Base-by-base conservation (phyloP, 371 early-diverging fungal species). In the Mucor racemosus region DNA sequence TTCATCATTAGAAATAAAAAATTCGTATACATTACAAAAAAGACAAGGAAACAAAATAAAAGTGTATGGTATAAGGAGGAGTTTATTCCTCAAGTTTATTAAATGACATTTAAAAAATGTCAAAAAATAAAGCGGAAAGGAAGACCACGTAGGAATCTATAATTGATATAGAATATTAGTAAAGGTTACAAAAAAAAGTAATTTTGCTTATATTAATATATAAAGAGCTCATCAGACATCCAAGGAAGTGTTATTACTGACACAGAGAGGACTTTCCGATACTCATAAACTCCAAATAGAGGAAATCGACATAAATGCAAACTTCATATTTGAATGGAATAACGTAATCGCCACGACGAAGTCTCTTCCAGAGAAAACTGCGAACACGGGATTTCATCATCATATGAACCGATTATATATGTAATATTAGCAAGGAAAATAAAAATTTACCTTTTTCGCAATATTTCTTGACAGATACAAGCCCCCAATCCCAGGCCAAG, bases 311-410 rank as follows among this genome's bases (percentile, higher is more conserved):
- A 17, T 6, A 26, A 42, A 11, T 50, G 38, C 38, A 7, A 50
- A 50, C 50, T 26, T 11, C 50, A 50, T 50, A 26, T 26, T 17
- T 21, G 26, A 38, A 38, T 58, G 19, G 36, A 11, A 17, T 13
- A 38, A 11, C 59, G 35, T 62, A 66, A 63, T 62, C 38, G 21
- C 72, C 72, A 72, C 72, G 41, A 68, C 73, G 21, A 71, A 69
- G 67, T 73, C 73, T 73, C 73, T 73, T 50, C 64, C 70, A 61
- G 74, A 56, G 74, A 67, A 74, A 74, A 74, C 74, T 74, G 74
- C 74, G 74, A 74, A 74, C 74, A 74, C 74, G 74, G 74, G 74
- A 73, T 74, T 73, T 66, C 74, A 74, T 74, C 74, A 74, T 74
- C 74, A 74, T 57, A 36, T 74, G 74, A 42, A 62, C 55, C 8